Evolutionary conservation across 495 filamentous ascomycete species (phyloP), one percentile per base, ranked within the genome.

Genomic region (Penicillium manginii): DNA sequence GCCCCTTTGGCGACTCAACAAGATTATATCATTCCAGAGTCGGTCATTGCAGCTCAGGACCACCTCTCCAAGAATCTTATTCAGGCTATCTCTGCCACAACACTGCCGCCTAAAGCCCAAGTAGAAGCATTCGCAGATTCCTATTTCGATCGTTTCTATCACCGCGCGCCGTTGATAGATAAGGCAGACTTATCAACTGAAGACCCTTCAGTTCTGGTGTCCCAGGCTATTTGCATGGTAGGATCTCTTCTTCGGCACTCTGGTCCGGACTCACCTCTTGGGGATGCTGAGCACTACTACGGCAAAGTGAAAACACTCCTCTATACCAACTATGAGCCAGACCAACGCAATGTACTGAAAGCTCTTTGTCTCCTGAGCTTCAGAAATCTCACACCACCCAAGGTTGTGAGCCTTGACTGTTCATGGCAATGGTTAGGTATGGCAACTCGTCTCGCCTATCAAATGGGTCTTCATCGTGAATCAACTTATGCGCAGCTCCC

Each of bases 401-500:
- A 51, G 32, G 47, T 51, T 39, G 35, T 57, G 2, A 57, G 55
- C 5, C 39, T 57, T 33, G 46, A 57, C 17, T 43, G 47, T n/a
- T 50, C 55, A 7, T 57, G 48, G 47, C 52, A 60, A 33, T 60
- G 57, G 57, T 15, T 54, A 0, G 57, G 57, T 43, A 50, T 54
- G 51, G 57, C 57, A 43, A 45, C 45, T 6, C 43, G 57, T 15
- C 33, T 60, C 2, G 51, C 57, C 14, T 42, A 54, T 14, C 57
- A 60, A 50, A 60, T 60, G 52, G 57, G 51, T 11, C 52, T 60
- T 12, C 57, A 60, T 50, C 45, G 57, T 18, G 57, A 60, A 33
- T 50, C 47, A 18, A 51, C 55, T 2, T 57, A 57, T 42, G 17
- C 35, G 3, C 47, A 51, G 5, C 50, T 59, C 17, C 22, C 43